Evolutionary conservation across 2,329 filamentous ascomycete species (phyloP).

Genomic region (Aschersonia sp.): DNA sequence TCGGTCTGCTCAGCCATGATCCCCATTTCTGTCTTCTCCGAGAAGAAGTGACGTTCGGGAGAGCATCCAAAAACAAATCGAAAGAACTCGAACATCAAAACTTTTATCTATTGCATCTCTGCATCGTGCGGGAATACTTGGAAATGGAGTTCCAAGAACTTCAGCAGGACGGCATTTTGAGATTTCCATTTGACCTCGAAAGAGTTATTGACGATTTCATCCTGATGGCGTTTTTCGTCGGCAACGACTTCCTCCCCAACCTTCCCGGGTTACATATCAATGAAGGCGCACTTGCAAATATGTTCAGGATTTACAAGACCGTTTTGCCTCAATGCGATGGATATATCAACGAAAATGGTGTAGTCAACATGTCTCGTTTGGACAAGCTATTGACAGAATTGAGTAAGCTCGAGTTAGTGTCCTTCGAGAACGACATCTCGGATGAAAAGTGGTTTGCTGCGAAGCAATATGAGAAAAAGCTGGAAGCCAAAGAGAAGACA

Average conservation of each 20-base stretch:
- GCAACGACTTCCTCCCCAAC: conserved; percentile 97
- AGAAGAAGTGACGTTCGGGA: conserved; percentile 95
- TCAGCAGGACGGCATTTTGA: conserved; percentile 54
- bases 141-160: conserved; percentile 95
- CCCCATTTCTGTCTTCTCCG: conserved; percentile 94
- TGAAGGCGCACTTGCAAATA: conserved; percentile 87
- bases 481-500: conserved; percentile 40
- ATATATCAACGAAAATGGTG: conserved; percentile 91
- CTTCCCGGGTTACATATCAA: conserved; percentile 95
- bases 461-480: conserved; percentile 59
- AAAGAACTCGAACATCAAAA: conserved; percentile 98
- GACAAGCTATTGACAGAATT: conserved; percentile 68
- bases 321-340: conserved; percentile 76
- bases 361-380: conserved; percentile 75
- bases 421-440: conserved; percentile 80
- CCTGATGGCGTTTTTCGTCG: conserved; percentile 97
- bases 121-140: conserved; percentile 92
- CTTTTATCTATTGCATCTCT: conserved; percentile 93
- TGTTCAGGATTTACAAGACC: conserved; percentile 94
- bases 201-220: conserved; percentile 98
- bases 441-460: conserved; percentile 87
- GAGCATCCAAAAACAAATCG: conserved; percentile 72
- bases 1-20: conserved; percentile 91
- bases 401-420: conserved; percentile 76
- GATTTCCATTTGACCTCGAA: conserved; percentile 83